phyloP scores from a whole-genome alignment of 495 filamentous ascomycete genomes.

The Penicillium argentinense region DNA sequence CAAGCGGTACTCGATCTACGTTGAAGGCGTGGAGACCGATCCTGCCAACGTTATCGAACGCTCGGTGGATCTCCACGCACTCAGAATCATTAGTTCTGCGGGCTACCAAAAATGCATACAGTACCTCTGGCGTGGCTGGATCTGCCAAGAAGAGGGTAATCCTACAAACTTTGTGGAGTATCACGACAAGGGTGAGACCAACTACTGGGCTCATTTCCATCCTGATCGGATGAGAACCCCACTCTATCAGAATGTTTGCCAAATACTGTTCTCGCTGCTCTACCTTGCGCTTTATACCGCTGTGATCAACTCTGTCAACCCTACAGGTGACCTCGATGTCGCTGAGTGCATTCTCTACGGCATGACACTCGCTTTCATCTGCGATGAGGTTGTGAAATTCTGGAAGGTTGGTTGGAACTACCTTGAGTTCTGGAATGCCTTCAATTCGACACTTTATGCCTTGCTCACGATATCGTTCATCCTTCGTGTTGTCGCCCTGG shows the following conservation, averaged over 20 bases:
- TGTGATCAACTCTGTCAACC: constrained; percentile 91
- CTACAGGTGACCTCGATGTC: constrained; percentile 74
- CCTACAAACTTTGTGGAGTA: constrained; percentile 84
- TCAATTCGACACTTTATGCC: constrained; percentile 80
- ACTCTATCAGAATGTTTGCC: constrained; percentile 84
- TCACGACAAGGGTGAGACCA: constrained; percentile 67
- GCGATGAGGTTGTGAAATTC: constrained; percentile 81
- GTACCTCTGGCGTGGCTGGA: constrained; percentile 93
- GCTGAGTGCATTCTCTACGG: constrained; percentile 82
- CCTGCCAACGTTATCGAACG: constrained; percentile 88
- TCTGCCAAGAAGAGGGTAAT: constrained; percentile 90
- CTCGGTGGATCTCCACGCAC: constrained; percentile 87
- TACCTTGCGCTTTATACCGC: constrained; percentile 84
- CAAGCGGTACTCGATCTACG: constrained; percentile 82
- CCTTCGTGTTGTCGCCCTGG: constrained; percentile 73
- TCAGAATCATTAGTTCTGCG: constrained; percentile 80
- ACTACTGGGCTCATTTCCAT: constrained; percentile 79
- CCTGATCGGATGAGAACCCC: constrained; percentile 93
- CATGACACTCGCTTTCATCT: constrained; percentile 91
- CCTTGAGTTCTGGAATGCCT: constrained; percentile 92
- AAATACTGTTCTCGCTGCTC: constrained; percentile 79
- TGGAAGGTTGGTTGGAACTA: constrained; percentile 91
- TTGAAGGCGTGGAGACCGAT: constrained; percentile 65
- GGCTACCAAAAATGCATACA: constrained; percentile 95
- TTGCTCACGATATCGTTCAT: constrained; percentile 75